Conservation (phyloP, 1,284 basidiomycete genomes). For the Marasmius oreades region DNA sequence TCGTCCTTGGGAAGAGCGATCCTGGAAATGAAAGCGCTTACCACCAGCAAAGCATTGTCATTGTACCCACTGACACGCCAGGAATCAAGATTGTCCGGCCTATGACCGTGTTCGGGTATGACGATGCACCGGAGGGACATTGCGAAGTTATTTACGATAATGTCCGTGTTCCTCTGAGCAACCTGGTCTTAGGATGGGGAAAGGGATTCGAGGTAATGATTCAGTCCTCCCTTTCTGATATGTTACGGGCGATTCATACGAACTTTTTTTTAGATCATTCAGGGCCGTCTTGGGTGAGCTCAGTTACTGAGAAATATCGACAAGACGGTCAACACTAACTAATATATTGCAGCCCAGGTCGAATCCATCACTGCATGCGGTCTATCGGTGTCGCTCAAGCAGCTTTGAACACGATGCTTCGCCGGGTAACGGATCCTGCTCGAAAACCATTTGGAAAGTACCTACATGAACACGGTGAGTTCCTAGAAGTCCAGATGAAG, state of each 20-base stretch:
- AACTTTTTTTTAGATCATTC: slow-evolving; percentile 69
- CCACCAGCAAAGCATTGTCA: slow-evolving; percentile 89
- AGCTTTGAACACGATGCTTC: slow-evolving; percentile 86
- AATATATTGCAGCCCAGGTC: slow-evolving; percentile 65
- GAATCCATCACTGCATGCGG: slow-evolving; percentile 98
- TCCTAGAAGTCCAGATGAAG: not conserved
- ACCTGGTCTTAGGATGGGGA: slow-evolving; percentile 91
- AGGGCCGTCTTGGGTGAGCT: slow-evolving; percentile 89
- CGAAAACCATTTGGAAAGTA: slow-evolving; percentile 95
- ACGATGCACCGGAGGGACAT: slow-evolving; percentile 94
- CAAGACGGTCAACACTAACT: slow-evolving; percentile 3
- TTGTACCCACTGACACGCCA: slow-evolving; percentile 84
- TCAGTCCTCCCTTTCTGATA: not conserved
- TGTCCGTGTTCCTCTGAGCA: slow-evolving; percentile 82
- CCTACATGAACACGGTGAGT: slow-evolving; percentile 83
- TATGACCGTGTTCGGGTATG: slow-evolving; percentile 92
- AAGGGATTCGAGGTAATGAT: slow-evolving; percentile 77
- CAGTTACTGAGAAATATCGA: not conserved
- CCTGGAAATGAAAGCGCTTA: slow-evolving; percentile 70
- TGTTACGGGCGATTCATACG: not conserved
- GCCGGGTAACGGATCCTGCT: slow-evolving; percentile 86
- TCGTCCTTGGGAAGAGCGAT: slow-evolving; percentile 93
- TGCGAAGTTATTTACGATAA: slow-evolving; percentile 95
- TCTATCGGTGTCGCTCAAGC: slow-evolving; percentile 87
- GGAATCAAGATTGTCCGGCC: slow-evolving; percentile 90